Conservation (phyloP, 352 stramenopile species). For the Phytophthora cryptogea region DNA sequence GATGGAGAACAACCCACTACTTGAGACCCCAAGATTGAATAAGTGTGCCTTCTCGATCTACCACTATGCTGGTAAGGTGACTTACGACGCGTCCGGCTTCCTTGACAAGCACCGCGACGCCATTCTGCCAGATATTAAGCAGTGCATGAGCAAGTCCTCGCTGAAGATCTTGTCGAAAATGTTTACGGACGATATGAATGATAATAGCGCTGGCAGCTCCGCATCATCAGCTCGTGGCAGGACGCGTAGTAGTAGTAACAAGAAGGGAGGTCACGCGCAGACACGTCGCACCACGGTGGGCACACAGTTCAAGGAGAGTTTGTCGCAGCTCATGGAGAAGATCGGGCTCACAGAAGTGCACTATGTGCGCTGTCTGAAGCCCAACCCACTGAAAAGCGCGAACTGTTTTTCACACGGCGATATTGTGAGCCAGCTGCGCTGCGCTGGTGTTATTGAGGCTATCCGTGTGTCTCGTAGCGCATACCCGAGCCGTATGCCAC, state of each 20-base stretch:
- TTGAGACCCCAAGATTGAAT: slow-evolving; percentile 84
- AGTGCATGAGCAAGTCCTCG: slow-evolving; percentile 79
- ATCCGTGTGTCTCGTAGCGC: slow-evolving; percentile 87
- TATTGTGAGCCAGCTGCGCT: slow-evolving; percentile 85
- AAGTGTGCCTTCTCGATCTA: slow-evolving; percentile 86
- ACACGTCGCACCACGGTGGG: slow-evolving; percentile 77
- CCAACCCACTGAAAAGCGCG: slow-evolving; percentile 77
- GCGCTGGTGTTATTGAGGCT: slow-evolving; percentile 85
- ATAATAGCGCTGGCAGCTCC: slow-evolving; percentile 13
- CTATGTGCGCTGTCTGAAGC: slow-evolving; percentile 88
- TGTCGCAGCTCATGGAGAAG: slow-evolving; percentile 86
- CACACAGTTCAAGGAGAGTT: slow-evolving; percentile 86
- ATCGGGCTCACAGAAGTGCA: slow-evolving; percentile 86
- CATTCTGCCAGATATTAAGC: slow-evolving; percentile 84
- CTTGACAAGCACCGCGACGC: slow-evolving; percentile 87
- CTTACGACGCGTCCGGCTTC: slow-evolving; percentile 82
- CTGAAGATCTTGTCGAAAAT: slow-evolving; percentile 70
- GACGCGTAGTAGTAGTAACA: slow-evolving; percentile 31
- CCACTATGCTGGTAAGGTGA: slow-evolving; percentile 88
- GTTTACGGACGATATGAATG: slow-evolving; percentile 61
- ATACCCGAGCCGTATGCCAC: slow-evolving; percentile 80
- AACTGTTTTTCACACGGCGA: slow-evolving; percentile 71
- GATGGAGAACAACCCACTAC: slow-evolving; percentile 87
- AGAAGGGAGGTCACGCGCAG: slow-evolving; percentile 57
- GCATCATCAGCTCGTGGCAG: slow-evolving; percentile 20